Conservation (phyloP, 768 basidiomycete genomes). For the Lactarius pseudohatsudake region DNA sequence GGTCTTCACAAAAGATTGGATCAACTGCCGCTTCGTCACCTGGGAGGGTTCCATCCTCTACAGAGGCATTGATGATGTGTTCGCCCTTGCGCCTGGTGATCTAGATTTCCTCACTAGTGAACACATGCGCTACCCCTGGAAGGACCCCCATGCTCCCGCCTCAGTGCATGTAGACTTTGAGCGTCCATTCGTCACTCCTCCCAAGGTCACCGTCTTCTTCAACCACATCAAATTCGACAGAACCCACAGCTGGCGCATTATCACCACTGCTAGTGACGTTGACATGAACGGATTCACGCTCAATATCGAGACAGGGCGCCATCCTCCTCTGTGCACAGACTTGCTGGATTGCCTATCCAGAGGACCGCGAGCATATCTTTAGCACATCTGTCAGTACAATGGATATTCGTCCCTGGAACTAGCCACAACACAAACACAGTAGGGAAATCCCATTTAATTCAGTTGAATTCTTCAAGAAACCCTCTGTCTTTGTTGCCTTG, state of each 20-base stretch:
- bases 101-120: not conserved
- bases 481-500: not conserved
- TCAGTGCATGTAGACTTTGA: not conserved
- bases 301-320: not conserved
- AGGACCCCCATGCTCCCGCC: not conserved
- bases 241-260: not conserved
- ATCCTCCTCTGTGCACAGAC: not conserved
- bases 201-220: conserved; percentile 1
- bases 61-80: not conserved
- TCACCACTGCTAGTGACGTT: not conserved
- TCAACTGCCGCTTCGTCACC: not conserved
- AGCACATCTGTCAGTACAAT: not conserved
- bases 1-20: not conserved
- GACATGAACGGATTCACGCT: not conserved
- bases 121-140: not conserved
- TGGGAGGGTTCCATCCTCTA: not conserved
- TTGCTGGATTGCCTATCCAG: conserved; percentile 1
- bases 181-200: not conserved
- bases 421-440: not conserved
- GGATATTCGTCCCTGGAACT: not conserved
- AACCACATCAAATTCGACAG: not conserved
- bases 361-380: not conserved
- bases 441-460: not conserved
- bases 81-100: not conserved
- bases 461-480: not conserved